These are phyloP conservation scores for Leishmania turanica DNA, from an alignment of 208 protist genomes.

Conservation along the genomic window DNA sequence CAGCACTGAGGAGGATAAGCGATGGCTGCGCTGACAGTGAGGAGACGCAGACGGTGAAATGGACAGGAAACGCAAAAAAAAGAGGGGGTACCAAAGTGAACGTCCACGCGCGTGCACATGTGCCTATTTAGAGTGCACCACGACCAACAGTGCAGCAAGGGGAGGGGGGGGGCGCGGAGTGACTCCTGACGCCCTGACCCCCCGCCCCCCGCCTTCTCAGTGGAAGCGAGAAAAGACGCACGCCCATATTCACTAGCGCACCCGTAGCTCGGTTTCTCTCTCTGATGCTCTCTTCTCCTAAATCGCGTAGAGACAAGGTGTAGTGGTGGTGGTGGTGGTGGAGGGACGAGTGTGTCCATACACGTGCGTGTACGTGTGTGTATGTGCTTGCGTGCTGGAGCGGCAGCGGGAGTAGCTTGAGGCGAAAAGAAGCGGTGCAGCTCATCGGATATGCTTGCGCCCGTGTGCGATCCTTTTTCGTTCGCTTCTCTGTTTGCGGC, in stretches of 20 bases:
- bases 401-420: not conserved
- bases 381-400: not conserved
- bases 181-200: not conserved
- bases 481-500: not conserved
- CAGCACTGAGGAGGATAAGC: not conserved
- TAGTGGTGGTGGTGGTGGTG: not conserved
- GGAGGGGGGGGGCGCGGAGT: not conserved
- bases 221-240: not conserved
- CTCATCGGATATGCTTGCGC: not conserved
- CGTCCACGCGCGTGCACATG: not conserved
- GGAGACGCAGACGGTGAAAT: not conserved
- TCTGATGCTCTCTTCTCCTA: not conserved
- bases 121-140: not conserved
- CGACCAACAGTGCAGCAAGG: not conserved
- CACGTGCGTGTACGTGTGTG: not conserved
- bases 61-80: not conserved
- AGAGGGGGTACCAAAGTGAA: not conserved
- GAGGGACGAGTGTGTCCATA: not conserved
- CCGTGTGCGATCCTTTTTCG: not conserved
- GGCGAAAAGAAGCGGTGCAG: not conserved
- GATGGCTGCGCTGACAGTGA: not conserved
- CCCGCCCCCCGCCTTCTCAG: not conserved
- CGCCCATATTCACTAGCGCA: not conserved
- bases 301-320: not conserved
- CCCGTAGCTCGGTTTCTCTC: not conserved